A percentile compares a stretch with the other conserved stretches of the same genome.
Evolutionary conservation across 108 stramenopile genomes (phyloP).

Genomic region (Parietichytrium sp.): DNA sequence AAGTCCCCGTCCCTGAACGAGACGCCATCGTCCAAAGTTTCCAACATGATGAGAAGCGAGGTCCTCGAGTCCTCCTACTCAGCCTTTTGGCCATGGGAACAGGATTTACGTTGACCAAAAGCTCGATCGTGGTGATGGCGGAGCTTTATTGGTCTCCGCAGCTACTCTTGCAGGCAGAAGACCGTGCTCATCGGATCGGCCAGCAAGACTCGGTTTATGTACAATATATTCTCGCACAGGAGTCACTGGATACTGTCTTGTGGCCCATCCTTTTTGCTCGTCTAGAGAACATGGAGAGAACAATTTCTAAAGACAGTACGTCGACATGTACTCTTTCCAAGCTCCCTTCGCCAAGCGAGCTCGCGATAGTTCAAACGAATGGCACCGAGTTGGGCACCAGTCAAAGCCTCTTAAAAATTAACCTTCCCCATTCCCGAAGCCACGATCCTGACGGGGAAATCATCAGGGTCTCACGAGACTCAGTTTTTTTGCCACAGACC

Average conservation of each 20-base stretch:
- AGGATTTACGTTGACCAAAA: neutral
- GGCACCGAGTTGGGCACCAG: neutral
- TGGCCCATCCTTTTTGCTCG: neutral
- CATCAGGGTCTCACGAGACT: no score
- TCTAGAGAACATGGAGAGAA: neutral
- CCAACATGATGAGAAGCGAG: slow-evolving; percentile 7
- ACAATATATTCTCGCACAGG: slow-evolving; percentile 26
- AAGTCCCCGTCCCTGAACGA: neutral
- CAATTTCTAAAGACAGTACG: neutral
- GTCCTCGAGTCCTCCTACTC: neutral
- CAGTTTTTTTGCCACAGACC: no score
- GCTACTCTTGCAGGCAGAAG: slow-evolving; percentile 24
- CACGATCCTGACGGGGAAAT: neutral
- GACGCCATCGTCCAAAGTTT: slow-evolving; percentile 12
- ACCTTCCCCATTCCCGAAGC: neutral
- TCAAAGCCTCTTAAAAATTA: neutral
- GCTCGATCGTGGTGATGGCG: slow-evolving; percentile 2
- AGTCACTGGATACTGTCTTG: neutral
- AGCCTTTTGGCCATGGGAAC: slow-evolving; percentile 4
- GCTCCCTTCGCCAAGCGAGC: neutral
- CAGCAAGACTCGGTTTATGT: neutral
- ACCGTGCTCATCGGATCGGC: slow-evolving; percentile 29
- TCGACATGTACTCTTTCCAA: neutral
- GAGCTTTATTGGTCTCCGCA: slow-evolving; percentile 16
- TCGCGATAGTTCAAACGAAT: neutral